Base-by-base conservation (phyloP, 192 early-diverging fungal species). In the Chytriomyces sp. region DNA sequence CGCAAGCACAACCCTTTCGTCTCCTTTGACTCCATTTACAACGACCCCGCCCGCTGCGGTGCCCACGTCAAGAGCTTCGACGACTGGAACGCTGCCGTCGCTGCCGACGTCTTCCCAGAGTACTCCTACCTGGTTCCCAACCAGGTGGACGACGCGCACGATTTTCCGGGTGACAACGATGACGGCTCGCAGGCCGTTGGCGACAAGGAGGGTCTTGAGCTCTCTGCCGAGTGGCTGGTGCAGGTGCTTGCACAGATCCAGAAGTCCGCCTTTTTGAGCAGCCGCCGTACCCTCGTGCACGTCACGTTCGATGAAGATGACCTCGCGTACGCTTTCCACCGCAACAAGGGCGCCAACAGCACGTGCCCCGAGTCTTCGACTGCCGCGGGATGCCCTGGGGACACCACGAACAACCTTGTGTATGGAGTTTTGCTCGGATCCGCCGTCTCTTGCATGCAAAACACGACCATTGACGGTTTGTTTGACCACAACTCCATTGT, bases 21-120 rank as follows among this genome's bases (percentile, higher is more conserved):
- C n/a, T n/a, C n/a, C 32, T 84, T 86, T 55, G 76, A 68, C 37
- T 64, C 65, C 25, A 86, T 92, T 60, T 17, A 36, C 30, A 71
- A 37, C 22, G 85, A 89, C 75, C 30, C 82, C 10, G 70, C 83
- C 33, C 75, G 85, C 17, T 89, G 89, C 69, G 78, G 77, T 36
- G 12, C 34, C 34, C 89, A 89, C 6, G 83, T 92, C 52, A 86
- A 89, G 6, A 75, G 74, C 41, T 52, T 74, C 7, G 67, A 76
- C 32, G 80, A 90, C 72, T 68, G 90, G 44, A 67, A 74, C 30
- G 77, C 60, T 12, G 90, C 91, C 64, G 70, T 89, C 39, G 67
- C 77, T 1, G 81, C 77, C 25, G 77, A 76, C 36, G 73, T 63
- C 3, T 74, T 86, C 22, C 86, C 87, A 31, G 76, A 88, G 55